Evolutionary conservation across 78 protist species (phyloP).

Genomic region (Dictyostelium capitatum): DNA sequence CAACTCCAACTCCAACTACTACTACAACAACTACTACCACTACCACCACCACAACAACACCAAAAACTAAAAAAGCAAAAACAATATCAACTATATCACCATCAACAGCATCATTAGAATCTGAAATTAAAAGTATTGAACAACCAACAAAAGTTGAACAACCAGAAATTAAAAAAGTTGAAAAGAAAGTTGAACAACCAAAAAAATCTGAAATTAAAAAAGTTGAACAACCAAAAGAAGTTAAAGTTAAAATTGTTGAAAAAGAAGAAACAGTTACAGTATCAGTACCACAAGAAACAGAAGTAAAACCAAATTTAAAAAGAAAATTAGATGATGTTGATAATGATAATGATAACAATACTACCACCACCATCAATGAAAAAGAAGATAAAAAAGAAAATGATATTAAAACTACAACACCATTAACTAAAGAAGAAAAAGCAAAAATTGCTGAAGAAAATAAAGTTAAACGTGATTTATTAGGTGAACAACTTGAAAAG

Average conservation of each 20-base stretch:
- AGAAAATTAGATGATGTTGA: neutral
- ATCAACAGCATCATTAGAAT: neutral
- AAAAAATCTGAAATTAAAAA: neutral
- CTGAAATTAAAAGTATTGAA: too few relatives aligned
- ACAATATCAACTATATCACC: neutral
- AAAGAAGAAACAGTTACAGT: neutral
- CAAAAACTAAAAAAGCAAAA: neutral
- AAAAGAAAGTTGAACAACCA: neutral
- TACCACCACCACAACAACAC: constrained; percentile 8
- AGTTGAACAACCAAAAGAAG: neutral
- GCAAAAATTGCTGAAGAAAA: neutral
- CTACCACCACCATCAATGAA: too few relatives aligned
- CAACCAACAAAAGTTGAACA: neutral
- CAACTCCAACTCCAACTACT: neutral
- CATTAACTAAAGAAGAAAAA: neutral
- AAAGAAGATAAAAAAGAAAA: neutral
- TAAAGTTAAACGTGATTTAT: too few relatives aligned
- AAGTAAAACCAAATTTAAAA: constrained; percentile 14
- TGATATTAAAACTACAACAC: neutral
- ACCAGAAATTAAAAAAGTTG: too few relatives aligned
- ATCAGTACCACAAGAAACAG: neutral
- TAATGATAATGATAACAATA: neutral
- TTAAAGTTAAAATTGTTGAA: too few relatives aligned
- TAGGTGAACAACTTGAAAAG: neutral
- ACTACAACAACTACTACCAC: neutral